These are phyloP conservation scores for Stagonosporopsis chrysanthemi DNA, from an alignment of 2,329 filamentous ascomycete genomes.

Conservation along the genomic window DNA sequence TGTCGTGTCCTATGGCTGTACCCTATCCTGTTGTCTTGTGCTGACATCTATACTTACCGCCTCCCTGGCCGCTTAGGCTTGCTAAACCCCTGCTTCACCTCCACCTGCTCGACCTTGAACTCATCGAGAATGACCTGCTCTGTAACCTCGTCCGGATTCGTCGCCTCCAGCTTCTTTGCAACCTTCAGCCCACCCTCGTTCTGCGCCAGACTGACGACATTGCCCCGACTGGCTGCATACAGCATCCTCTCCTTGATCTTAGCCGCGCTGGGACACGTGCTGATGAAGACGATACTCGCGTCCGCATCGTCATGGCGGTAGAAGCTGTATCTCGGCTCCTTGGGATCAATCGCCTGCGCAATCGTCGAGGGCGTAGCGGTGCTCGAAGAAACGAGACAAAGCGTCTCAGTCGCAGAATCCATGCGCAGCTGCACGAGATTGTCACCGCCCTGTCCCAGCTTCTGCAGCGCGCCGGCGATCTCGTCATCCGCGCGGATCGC, in stretches of 20 bases:
- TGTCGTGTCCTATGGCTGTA: background rate
- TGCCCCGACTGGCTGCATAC: slow-evolving; percentile 70
- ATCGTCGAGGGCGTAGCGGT: slow-evolving; percentile 66
- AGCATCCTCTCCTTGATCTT: slow-evolving; percentile 88
- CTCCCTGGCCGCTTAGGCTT: slow-evolving; percentile 81
- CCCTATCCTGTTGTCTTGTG: background rate
- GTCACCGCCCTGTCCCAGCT: slow-evolving; percentile 60
- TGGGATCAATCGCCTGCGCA: slow-evolving; percentile 65
- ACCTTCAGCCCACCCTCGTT: slow-evolving; percentile 70
- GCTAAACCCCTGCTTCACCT: slow-evolving; percentile 74
- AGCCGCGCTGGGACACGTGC: slow-evolving; percentile 75
- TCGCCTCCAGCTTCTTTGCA: slow-evolving; percentile 72
- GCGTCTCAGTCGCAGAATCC: slow-evolving; percentile 71
- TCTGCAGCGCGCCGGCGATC: slow-evolving; percentile 69
- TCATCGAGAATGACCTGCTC: slow-evolving; percentile 71
- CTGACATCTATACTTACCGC: slow-evolving; percentile 40
- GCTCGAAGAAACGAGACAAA: slow-evolving; percentile 68
- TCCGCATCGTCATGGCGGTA: slow-evolving; percentile 71
- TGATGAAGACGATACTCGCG: slow-evolving; percentile 75
- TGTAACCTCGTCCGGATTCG: slow-evolving; percentile 73
- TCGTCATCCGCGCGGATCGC: slow-evolving; percentile 66
- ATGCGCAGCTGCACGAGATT: slow-evolving; percentile 75
- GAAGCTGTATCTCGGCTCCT: slow-evolving; percentile 79
- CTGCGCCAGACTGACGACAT: slow-evolving; percentile 71
- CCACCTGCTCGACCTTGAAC: slow-evolving; percentile 73